phyloP scores from a whole-genome alignment of 2,329 filamentous ascomycete species.

The Onygena corvina region DNA sequence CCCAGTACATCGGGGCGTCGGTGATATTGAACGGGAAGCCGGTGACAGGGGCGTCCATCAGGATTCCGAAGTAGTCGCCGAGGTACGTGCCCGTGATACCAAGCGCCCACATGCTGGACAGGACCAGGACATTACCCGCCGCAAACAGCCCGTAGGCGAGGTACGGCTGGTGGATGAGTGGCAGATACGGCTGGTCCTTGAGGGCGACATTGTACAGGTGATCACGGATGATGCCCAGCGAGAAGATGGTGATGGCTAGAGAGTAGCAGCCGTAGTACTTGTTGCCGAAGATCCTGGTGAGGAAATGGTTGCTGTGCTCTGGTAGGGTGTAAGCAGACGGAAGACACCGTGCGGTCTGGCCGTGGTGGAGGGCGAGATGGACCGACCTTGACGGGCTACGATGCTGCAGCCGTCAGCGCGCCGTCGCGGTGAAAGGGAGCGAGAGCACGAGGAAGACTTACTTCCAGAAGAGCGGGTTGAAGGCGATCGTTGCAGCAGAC shows the following conservation, averaged over 20 bases:
- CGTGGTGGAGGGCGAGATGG: slow-evolving; percentile 8
- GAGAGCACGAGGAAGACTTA: slow-evolving; percentile 41
- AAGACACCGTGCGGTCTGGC: neutral
- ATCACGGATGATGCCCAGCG: slow-evolving; percentile 78
- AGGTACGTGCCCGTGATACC: slow-evolving; percentile 93
- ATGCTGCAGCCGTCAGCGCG: slow-evolving; percentile 44
- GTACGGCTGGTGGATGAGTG: slow-evolving; percentile 53
- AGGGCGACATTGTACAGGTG: slow-evolving; percentile 76
- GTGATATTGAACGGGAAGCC: slow-evolving; percentile 93
- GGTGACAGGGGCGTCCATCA: slow-evolving; percentile 91
- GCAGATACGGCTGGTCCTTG: slow-evolving; percentile 60
- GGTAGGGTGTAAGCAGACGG: slow-evolving; percentile 15
- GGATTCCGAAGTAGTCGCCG: slow-evolving; percentile 95
- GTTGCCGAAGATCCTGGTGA: slow-evolving; percentile 78
- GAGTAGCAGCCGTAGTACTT: slow-evolving; percentile 74
- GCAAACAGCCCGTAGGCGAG: slow-evolving; percentile 60
- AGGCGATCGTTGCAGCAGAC: slow-evolving; percentile 67
- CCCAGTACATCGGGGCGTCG: slow-evolving; percentile 90
- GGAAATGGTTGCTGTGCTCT: slow-evolving; percentile 86
- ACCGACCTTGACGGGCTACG: slow-evolving; percentile 64
- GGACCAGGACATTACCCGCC: slow-evolving; percentile 68
- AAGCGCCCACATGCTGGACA: slow-evolving; percentile 81
- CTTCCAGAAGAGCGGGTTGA: slow-evolving; percentile 99
- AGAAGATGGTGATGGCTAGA: slow-evolving; percentile 81
- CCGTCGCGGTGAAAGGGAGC: slow-evolving; percentile 8